Base-by-base conservation (phyloP, 176 grass and related monocot genomes). In the Ensete glaucum region DNA sequence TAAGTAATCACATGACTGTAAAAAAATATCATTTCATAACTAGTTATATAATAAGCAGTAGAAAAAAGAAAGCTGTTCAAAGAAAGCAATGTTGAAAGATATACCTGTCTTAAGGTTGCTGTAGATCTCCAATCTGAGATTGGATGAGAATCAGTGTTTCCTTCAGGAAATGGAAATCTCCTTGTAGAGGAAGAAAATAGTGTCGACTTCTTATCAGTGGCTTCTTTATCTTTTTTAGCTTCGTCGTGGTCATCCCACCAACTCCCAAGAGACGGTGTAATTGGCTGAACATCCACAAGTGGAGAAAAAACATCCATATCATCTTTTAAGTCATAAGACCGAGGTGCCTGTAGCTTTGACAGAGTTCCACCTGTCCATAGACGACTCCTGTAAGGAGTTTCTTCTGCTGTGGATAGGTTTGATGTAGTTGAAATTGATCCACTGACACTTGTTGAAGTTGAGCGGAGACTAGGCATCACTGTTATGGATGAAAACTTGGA, bases 241-340 rank as follows among this genome's bases (percentile, higher is more conserved):
- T 90, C 85, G 80, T 91, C 85, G 74, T 81, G 76, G n/a, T 99
- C 95, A 83, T 94, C 86, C 91, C 86, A 99, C 88, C 76, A 91
- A 77, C 78, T 89, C 72, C 83, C 71, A 67, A 84, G 92, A 65
- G 95, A 99, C 51, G 90, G 86, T 43, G 90, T 93, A 78, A 91
- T 91, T 86, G 95, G 91, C 67, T 99, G 95, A 54, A 94, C 91
- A 79, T 94, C 95, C 77, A 99, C 91, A 76, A 99, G 86, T 19
- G 95, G 95, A 82, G 95, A 99, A 87, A 94, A 99, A 17, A 99
- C 95, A 85, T 94, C 95, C 95, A 99, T 99, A 76, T 99, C 95
- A 87, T 99, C 91, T 83, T 94, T 99, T 26, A 91, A 56, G 81
- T 76, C 88, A 82, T 85, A 89, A 80, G 84, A 82, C 79, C 68